Evolutionary conservation across 129 eudicot species (phyloP).

Genomic region (Mikania micrantha): DNA sequence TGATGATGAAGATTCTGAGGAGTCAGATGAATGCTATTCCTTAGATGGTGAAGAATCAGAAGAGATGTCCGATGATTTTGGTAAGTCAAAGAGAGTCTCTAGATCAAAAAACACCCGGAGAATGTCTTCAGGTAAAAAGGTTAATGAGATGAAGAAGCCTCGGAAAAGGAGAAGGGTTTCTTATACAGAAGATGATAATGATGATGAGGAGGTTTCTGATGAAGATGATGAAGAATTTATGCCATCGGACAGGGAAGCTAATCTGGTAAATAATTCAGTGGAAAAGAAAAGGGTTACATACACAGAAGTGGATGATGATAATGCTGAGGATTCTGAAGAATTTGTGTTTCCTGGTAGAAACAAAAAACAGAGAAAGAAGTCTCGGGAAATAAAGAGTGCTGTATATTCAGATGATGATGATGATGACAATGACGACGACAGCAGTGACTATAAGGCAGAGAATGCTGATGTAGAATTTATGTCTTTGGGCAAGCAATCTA

Average conservation of each 20-base stretch:
- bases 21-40: conserved; percentile 60
- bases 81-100: conserved; percentile 31
- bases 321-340: conserved; percentile 3
- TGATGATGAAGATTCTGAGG: conserved; percentile 58
- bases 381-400: conserved; percentile 2
- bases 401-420: conserved; percentile 8
- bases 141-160: conserved; percentile 14
- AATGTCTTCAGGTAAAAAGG: conserved; percentile 30
- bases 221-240: conserved; percentile 15
- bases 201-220: conserved; percentile 24
- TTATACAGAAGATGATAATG: conserved; percentile 24
- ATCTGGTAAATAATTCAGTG: conserved; percentile 10
- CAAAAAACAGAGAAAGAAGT: neutral
- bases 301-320: conserved; percentile 10
- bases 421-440: too few relatives aligned
- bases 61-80: conserved; percentile 43
- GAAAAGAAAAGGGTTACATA: conserved; percentile 21
- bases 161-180: conserved; percentile 23
- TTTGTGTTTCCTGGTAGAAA: neutral
- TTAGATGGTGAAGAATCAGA: conserved; percentile 62
- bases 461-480: conserved; percentile 15
- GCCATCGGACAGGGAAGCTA: neutral
- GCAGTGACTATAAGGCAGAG: too few relatives aligned
- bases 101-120: conserved; percentile 28
- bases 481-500: conserved; percentile 4